Evolutionary conservation across 805 yeast genomes (phyloP).

Genomic region (Candida sonorensis): DNA sequence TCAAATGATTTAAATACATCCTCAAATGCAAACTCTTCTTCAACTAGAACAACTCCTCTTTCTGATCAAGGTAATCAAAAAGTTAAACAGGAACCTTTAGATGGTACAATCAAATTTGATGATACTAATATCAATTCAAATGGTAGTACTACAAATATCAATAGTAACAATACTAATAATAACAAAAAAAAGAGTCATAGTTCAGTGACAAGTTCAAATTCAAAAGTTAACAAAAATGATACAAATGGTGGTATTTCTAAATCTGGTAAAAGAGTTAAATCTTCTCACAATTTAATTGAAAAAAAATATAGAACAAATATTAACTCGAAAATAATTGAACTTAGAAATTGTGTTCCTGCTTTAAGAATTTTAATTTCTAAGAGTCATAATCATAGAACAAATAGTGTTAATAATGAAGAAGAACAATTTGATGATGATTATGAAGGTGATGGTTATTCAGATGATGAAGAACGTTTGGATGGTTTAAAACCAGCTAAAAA

Average conservation of each 20-base stretch:
- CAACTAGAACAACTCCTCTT: slow-evolving; percentile 9
- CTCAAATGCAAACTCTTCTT: slow-evolving; percentile 3
- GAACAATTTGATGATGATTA: slow-evolving; percentile 41
- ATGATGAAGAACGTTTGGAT: slow-evolving; percentile 51
- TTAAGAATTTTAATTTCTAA: slow-evolving; percentile 40
- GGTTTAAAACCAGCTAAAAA: slow-evolving; percentile 74
- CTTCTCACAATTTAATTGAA: slow-evolving; percentile 77
- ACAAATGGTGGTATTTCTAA: slow-evolving; percentile 7
- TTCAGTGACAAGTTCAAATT: too few relatives aligned
- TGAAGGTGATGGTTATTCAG: slow-evolving; percentile 48
- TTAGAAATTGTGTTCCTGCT: slow-evolving; percentile 77
- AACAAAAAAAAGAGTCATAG: too few relatives aligned
- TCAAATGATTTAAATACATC: not conserved
- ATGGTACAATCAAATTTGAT: too few relatives aligned
- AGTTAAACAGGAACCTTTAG: too few relatives aligned
- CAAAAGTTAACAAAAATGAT: too few relatives aligned
- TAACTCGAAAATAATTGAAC: slow-evolving; percentile 63
- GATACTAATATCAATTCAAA: too few relatives aligned
- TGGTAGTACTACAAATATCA: not conserved
- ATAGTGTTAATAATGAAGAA: slow-evolving; percentile 27
- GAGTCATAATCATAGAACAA: slow-evolving; percentile 32
- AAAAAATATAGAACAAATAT: slow-evolving; percentile 77
- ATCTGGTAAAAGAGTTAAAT: slow-evolving; percentile 40
- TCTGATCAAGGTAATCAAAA: too few relatives aligned
- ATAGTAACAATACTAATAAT: slow-evolving; percentile 1